Conservation (phyloP, 2,329 filamentous ascomycete species). For the Colletotrichum cordylinicola region DNA sequence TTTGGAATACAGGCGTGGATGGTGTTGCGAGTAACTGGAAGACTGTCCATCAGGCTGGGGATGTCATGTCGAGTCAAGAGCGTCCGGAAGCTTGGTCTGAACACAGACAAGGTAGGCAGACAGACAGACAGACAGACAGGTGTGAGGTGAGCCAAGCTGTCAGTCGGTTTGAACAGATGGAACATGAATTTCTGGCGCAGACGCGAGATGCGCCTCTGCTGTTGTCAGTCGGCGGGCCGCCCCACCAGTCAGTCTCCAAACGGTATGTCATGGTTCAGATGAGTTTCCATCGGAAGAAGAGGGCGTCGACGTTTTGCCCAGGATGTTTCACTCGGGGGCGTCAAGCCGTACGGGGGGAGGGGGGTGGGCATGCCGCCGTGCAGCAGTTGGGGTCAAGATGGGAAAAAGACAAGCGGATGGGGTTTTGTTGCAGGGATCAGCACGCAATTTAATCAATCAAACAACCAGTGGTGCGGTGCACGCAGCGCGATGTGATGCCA, state of each 20-base stretch:
- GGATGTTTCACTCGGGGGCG: neutral
- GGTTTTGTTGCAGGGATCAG: neutral
- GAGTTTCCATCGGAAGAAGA: neutral
- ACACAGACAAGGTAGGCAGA: neutral
- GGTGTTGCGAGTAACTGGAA: neutral
- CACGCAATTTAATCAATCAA: neutral
- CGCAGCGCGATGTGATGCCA: neutral
- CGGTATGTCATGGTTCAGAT: slow-evolving; percentile 4
- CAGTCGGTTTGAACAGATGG: neutral
- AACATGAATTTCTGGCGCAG: neutral
- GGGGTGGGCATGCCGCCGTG: neutral
- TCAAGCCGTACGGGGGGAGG: neutral
- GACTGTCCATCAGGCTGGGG: neutral
- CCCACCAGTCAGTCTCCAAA: neutral
- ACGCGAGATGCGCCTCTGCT: slow-evolving; percentile 15
- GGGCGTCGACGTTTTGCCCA: neutral
- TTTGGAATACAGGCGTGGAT: slow-evolving; percentile 2
- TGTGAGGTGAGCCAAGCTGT: neutral
- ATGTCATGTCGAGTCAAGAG: neutral
- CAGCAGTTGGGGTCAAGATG: neutral
- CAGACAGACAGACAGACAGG: neutral
- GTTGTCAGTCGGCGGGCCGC: neutral
- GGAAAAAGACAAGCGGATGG: neutral
- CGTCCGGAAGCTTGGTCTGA: neutral
- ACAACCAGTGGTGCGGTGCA: neutral